Evolutionary conservation across 2,329 filamentous ascomycete genomes (phyloP).

Genomic region (Mycocentrospora acerina): DNA sequence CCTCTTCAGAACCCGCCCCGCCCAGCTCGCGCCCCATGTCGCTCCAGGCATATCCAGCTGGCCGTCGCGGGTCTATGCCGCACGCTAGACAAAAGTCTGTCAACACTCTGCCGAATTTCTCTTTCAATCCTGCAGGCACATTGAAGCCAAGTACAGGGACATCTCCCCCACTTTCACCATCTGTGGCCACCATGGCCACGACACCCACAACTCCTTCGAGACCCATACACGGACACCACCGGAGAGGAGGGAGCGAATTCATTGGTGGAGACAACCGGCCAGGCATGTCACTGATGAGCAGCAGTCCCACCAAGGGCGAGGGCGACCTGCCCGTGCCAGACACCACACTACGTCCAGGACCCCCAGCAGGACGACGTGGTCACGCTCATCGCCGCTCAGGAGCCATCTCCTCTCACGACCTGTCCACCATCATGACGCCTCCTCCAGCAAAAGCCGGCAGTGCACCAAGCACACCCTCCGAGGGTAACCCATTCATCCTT

Average conservation of each 20-base stretch:
- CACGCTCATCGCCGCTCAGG: conserved; percentile 80
- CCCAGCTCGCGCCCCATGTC: conserved; percentile 42
- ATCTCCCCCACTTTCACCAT: conserved; percentile 43
- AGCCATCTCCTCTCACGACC: conserved; percentile 81
- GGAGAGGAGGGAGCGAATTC: conserved; percentile 77
- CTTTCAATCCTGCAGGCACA: conserved; percentile 50
- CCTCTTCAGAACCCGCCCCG: conserved; percentile 32
- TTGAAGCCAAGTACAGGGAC: conserved; percentile 30
- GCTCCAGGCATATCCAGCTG: conserved; percentile 37
- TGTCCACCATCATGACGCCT: conserved; percentile 68
- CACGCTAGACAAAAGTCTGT: conserved; percentile 45
- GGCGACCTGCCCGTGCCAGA: conserved; percentile 59
- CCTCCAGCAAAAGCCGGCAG: conserved; percentile 60
- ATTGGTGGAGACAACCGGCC: conserved; percentile 68
- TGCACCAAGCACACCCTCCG: conserved; percentile 63
- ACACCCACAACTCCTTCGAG: conserved; percentile 52
- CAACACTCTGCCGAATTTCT: conserved; percentile 50
- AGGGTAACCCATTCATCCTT: conserved; percentile 44
- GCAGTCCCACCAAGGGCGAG: conserved; percentile 68
- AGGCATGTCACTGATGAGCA: conserved; percentile 61
- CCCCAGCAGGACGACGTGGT: conserved; percentile 61
- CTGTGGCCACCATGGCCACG: conserved; percentile 7
- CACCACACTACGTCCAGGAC: conserved; percentile 50
- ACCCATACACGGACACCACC: conserved; percentile 62
- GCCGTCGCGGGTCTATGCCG: conserved; percentile 36